Base-by-base conservation (phyloP, 148 eudicot genomes). In the Hydrangea macrophylla region DNA sequence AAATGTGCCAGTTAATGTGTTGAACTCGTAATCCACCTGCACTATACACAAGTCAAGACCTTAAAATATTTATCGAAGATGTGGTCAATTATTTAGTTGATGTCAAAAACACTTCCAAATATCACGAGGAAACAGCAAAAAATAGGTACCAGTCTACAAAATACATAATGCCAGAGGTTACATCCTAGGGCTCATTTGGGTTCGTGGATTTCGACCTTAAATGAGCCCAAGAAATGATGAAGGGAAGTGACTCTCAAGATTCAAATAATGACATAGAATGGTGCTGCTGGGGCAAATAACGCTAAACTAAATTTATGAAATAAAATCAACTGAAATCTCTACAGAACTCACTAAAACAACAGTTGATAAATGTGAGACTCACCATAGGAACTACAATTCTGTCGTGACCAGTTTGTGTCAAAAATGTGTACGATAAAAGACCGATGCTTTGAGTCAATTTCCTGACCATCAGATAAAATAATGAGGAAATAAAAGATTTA, bases 381-480 rank as follows among this genome's bases (percentile, higher is more conserved):
- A 93, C 98, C 95, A 93, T 83, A 25, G 98, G 98, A 69, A 93
- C 96, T 37, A 93, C 92, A 75, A 93, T 93, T 80, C 92, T 86
- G 80, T 93, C 90, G 54, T 80, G 77, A 60, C 90, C 83, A 31
- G 85, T 78, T 80, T 80, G 86, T 23, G 78, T 80, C 76, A 93
- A 74, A 78, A 85, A 93, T 65, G 98, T 88, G 73, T 86, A 93
- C 7, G 98, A 93, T 42, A 93, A 76, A 39, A 93, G 92, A 73
- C 98, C 98, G 35, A 93, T 77, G 79, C 98, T 93, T 75, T 85
- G 96, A 57, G 95, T 90, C 64, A 81, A 64, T 70, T 70, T 81
- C 85, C 98, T 93, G 86, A 59, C 56, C 61, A 80, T 62, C 64
- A 64, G 18, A 78, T 27, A 78, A 69, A 67, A 55, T 59, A 45